A percentile compares a stretch with the other conserved stretches of the same genome.
These are phyloP conservation scores for Starmerella vaccinii DNA, from an alignment of 805 yeast genomes.

Conservation along the genomic window DNA sequence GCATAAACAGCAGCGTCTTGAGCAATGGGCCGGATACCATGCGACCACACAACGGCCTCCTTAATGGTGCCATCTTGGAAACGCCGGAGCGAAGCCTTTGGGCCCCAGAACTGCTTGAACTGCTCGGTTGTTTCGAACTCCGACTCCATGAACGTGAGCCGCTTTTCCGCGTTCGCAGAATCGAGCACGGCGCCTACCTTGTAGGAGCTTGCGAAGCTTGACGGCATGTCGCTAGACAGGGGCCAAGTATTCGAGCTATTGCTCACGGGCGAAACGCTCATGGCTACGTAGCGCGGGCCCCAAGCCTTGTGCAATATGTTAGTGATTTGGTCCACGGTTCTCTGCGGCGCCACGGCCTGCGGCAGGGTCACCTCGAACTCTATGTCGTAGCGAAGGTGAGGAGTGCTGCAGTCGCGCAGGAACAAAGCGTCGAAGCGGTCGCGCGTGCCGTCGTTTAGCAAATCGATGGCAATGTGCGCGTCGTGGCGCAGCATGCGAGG, in stretches of 20 bases:
- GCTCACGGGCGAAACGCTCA: constrained; percentile 7
- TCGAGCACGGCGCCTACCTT: constrained; percentile 58
- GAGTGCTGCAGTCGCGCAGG: constrained; percentile 45
- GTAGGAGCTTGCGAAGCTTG: constrained; percentile 3
- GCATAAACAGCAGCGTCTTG: constrained; percentile 54
- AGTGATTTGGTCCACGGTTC: constrained; percentile 1
- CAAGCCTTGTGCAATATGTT: constrained; percentile 17
- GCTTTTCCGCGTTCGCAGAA: constrained; percentile 62
- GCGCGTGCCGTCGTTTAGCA: constrained; percentile 66
- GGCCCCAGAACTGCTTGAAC: constrained; percentile 85
- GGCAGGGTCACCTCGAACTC: constrained; percentile 36
- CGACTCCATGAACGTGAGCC: constrained; percentile 76
- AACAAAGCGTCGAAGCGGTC: constrained; percentile 78
- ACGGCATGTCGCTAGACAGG: constrained; percentile 20
- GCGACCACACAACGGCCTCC: constrained; percentile 79
- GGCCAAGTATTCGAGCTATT: constrained; percentile 19
- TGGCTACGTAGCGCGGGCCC: constrained; percentile 17
- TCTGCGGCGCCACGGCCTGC: not conserved
- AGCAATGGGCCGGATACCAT: constrained; percentile 49
- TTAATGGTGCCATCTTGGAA: constrained; percentile 86
- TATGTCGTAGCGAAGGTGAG: constrained; percentile 53
- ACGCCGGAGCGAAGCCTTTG: constrained; percentile 71
- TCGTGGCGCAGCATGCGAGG: constrained; percentile 51
- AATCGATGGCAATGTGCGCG: constrained; percentile 56
- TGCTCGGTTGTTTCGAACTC: constrained; percentile 37